phyloP scores from a whole-genome alignment of 78 protist species.

The Pelomyxa schiedti region DNA sequence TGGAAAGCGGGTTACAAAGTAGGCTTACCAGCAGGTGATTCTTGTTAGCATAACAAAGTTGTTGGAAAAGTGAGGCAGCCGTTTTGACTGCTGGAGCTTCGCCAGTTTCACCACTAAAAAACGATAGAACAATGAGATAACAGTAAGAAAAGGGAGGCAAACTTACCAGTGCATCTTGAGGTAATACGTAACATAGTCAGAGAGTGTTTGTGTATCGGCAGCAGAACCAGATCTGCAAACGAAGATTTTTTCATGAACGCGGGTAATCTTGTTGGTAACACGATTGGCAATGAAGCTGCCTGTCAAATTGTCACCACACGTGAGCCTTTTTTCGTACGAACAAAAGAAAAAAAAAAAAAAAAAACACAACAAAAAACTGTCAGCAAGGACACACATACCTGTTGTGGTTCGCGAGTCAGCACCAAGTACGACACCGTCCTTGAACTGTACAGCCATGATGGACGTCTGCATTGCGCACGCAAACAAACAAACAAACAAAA shows the following conservation, averaged over 20 bases:
- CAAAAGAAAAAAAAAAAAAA: neutral
- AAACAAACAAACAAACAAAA: too few species aligned
- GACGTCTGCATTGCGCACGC: constrained; percentile 72
- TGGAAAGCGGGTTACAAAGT: too few species aligned
- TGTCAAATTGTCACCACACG: neutral
- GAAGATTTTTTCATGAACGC: constrained; percentile 69
- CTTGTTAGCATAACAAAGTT: constrained; percentile 79
- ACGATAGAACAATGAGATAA: neutral
- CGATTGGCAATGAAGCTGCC: constrained; percentile 87
- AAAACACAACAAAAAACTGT: too few species aligned
- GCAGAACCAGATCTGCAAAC: constrained; percentile 96
- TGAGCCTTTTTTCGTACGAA: too few species aligned
- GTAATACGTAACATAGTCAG: constrained; percentile 70
- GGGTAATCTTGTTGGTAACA: constrained; percentile 87
- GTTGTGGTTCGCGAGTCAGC: constrained; percentile 94
- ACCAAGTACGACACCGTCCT: constrained; percentile 94
- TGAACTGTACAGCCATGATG: constrained; percentile 87
- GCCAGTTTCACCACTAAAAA: constrained; percentile 56
- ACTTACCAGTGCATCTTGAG: constrained; percentile 58
- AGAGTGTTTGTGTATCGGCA: constrained; percentile 94
- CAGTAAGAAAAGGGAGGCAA: neutral
- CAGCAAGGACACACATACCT: constrained; percentile 18
- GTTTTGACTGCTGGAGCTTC: constrained; percentile 68
- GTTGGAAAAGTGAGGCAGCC: constrained; percentile 82
- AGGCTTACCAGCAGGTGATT: constrained; percentile 49